Evolutionary conservation across 176 grass and related monocot species (phyloP).

Genomic region (Musa schizocarpa): DNA sequence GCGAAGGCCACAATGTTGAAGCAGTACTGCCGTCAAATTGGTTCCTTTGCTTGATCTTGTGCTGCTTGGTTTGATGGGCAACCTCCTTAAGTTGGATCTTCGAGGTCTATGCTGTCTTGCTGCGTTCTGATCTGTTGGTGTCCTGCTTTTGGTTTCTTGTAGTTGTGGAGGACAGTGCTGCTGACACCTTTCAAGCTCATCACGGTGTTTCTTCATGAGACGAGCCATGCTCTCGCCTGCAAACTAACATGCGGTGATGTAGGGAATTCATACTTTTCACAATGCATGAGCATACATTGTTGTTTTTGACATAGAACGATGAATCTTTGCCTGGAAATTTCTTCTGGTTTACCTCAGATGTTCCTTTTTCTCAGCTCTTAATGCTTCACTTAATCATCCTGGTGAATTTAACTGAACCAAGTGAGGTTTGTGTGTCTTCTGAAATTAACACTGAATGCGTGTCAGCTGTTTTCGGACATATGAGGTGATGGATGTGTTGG

Average conservation of each 20-base stretch:
- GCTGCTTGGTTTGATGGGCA: too few species aligned
- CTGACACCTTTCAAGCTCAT: constrained; percentile 98
- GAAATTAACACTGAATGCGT: background rate
- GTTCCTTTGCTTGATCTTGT: too few species aligned
- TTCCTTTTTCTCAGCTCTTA: background rate
- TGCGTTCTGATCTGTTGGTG: constrained; percentile 4
- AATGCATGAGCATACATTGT: background rate
- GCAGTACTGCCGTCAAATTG: too few species aligned
- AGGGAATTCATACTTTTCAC: constrained; percentile 17
- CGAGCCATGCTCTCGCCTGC: constrained; percentile 95
- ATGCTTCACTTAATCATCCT: background rate
- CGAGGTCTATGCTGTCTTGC: background rate
- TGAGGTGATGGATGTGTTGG: too few species aligned
- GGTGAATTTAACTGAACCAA: background rate
- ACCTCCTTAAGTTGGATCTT: background rate
- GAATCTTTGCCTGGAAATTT: background rate
- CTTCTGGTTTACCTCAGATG: background rate
- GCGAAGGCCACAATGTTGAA: background rate
- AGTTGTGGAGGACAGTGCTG: constrained; percentile 93
- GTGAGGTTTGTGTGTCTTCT: background rate
- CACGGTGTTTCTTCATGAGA: constrained; percentile 99
- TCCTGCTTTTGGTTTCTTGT: constrained; percentile 1
- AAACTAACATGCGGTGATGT: constrained; percentile 96
- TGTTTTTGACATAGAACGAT: background rate
- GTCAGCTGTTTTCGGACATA: too few species aligned